phyloP scores from a whole-genome alignment of 345 rosid genomes.

The Aquilaria malaccensis region DNA sequence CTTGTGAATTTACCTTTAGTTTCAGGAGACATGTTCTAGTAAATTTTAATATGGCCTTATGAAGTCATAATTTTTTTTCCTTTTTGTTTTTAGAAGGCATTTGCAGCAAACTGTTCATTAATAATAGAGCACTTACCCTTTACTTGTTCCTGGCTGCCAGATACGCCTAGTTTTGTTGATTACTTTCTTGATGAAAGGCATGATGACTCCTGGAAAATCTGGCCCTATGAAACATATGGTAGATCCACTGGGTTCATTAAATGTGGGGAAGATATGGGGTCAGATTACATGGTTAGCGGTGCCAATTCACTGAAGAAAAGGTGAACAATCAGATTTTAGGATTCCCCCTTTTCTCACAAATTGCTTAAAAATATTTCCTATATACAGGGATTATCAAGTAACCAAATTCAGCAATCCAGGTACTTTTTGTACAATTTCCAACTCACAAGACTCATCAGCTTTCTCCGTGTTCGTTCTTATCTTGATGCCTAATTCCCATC shows the following conservation, averaged over 20 bases:
- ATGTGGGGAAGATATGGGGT: slow-evolving; percentile 23
- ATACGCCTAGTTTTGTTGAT: slow-evolving; percentile 22
- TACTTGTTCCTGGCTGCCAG: slow-evolving; percentile 17
- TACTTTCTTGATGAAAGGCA: slow-evolving; percentile 27
- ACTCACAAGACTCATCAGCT: too few species aligned
- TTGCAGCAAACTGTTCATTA: too few species aligned
- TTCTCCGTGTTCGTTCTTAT: too few species aligned
- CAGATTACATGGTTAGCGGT: slow-evolving; percentile 32
- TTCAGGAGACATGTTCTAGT: too few species aligned
- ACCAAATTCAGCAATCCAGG: slow-evolving; percentile 41
- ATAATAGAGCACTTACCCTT: background rate
- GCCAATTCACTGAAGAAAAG: slow-evolving; percentile 33
- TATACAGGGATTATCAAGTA: slow-evolving; percentile 38
- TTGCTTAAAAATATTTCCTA: slow-evolving; percentile 12
- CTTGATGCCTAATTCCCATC: too few species aligned
- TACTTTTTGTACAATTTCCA: slow-evolving; percentile 18
- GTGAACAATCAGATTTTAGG: slow-evolving; percentile 22
- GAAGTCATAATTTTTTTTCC: background rate
- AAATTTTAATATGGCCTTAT: too few species aligned
- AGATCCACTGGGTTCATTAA: slow-evolving; percentile 24
- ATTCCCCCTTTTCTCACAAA: slow-evolving; percentile 13
- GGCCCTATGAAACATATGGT: slow-evolving; percentile 25
- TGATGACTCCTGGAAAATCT: slow-evolving; percentile 29
- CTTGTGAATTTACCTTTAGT: too few species aligned
- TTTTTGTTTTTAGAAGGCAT: background rate